Percentiles rank a stretch among this genome's conserved stretches.
phyloP scores from a whole-genome alignment of 1,284 basidiomycete species.

The Cronartium quercuum region DNA sequence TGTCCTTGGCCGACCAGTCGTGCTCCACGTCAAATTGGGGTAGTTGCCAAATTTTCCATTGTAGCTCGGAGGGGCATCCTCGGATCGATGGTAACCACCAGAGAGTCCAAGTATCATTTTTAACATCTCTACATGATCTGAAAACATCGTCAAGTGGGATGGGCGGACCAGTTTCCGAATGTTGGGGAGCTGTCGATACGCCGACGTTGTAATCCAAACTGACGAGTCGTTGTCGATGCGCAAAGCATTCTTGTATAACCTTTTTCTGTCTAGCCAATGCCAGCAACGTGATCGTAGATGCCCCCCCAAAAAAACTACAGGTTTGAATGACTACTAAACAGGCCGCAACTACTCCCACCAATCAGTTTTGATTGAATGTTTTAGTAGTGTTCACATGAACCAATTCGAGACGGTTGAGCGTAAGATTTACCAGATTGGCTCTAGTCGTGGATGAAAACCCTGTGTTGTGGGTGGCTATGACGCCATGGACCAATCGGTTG shows the following conservation, averaged over 20 bases:
- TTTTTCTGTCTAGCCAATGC: not conserved
- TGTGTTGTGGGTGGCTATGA: not conserved
- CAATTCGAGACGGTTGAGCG: not conserved
- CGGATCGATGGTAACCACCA: not conserved
- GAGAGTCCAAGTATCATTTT: too few relatives aligned
- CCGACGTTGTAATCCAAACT: not conserved
- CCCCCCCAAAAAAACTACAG: not conserved
- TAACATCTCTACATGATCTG: too few relatives aligned
- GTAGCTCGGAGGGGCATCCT: not conserved
- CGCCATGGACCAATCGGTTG: not conserved
- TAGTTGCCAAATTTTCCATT: not conserved
- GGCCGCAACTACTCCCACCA: not conserved
- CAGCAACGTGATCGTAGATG: not conserved
- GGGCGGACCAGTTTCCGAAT: not conserved
- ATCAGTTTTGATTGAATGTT: not conserved
- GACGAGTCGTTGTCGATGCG: not conserved
- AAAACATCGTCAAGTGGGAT: not conserved
- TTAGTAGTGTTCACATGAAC: not conserved
- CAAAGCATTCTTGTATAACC: not conserved
- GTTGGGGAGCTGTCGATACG: not conserved
- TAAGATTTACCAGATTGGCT: not conserved
- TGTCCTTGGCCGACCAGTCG: not conserved
- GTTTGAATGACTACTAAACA: not conserved
- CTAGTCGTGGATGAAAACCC: not conserved
- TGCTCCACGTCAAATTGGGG: not conserved